A percentile compares a stretch with the other conserved stretches of the same genome.
These are phyloP conservation scores for Cryptomeria japonica DNA, from an alignment of 75 land plant genomes.

Conservation along the genomic window DNA sequence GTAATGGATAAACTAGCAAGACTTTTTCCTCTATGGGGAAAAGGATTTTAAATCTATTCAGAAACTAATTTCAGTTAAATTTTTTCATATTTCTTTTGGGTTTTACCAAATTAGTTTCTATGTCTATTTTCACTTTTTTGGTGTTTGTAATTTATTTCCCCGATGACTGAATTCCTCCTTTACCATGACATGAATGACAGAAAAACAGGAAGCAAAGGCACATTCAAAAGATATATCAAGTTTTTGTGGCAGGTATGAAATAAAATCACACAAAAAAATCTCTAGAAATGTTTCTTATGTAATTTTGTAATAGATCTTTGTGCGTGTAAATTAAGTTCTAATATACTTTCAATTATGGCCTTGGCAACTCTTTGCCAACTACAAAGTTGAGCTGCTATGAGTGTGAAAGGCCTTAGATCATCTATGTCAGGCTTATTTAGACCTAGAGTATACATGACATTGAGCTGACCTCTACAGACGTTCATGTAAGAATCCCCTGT, in stretches of 20 bases:
- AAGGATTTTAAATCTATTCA: too few species aligned
- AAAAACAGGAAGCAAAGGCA: conserved; percentile 69
- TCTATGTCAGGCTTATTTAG: neutral
- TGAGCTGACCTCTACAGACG: neutral
- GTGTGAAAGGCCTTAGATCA: neutral
- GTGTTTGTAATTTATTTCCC: neutral
- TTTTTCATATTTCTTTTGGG: neutral
- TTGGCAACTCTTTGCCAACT: neutral
- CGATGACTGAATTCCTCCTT: neutral
- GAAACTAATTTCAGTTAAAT: neutral
- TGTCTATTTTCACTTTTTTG: neutral
- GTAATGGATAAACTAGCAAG: too few species aligned
- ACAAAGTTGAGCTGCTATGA: neutral
- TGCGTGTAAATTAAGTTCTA: neutral
- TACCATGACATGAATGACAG: conserved; percentile 18
- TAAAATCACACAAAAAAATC: neutral
- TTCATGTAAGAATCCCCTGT: neutral
- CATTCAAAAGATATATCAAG: conserved; percentile 66
- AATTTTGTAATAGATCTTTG: neutral
- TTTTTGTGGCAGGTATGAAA: conserved; percentile 69
- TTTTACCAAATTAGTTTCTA: neutral
- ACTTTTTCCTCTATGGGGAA: too few species aligned
- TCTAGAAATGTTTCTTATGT: neutral
- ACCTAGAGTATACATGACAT: neutral
- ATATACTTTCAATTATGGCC: neutral